Evolutionary conservation across 1,284 basidiomycete genomes (phyloP), one percentile per base, ranked within the genome.

Genomic region (Malassezia caprae): DNA sequence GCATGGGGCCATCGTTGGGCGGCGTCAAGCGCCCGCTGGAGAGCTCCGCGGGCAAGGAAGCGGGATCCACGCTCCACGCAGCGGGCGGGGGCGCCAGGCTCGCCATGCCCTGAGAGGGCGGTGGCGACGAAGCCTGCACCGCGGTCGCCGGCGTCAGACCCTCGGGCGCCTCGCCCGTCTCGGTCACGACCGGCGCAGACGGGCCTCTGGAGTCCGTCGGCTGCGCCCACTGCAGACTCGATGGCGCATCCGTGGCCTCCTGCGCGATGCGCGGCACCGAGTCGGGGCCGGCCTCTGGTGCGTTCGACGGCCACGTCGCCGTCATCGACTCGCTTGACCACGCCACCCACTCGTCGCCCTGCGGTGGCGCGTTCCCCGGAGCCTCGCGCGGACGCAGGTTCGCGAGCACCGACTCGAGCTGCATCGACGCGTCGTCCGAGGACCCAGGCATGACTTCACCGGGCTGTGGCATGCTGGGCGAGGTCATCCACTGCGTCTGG

Each of bases 21-120:
- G 54, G 54, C 42, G 54, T 51, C 30, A 27, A 4, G n/a, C 54
- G 54, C 12, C 54, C 42, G 3, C 32, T 4, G 3, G 21, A 15
- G 4, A 43, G 17, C n/a, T 19, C 43, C n/a, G 13, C n/a, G 6
- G 43, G 19, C 27, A 32, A 5, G 4, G 43, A n/a, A 3, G 42
- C 17, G 10, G 4, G 41, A 7, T 43, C 41, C 13, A 27, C 24
- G 37, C 8, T 19, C 37, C 37, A 39, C 11, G 37, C 37, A 15
- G n/a, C 11, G 3, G 17, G 17, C 19, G 17, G 19, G 10, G 37
- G 17, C 17, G 19, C 8, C 6, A 39, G 17, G 19, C 19, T 8
- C 19, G 7, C 4, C 8, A 11, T 15, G 19, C 37, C 19, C 15
- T 19, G 37, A 17, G 19, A 21, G 15, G 35, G 4, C 17, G 37